Percentiles rank a stretch among this genome's conserved stretches.
Evolutionary conservation across 306 rosid species (phyloP).

Genomic region (Fagus sylvatica): DNA sequence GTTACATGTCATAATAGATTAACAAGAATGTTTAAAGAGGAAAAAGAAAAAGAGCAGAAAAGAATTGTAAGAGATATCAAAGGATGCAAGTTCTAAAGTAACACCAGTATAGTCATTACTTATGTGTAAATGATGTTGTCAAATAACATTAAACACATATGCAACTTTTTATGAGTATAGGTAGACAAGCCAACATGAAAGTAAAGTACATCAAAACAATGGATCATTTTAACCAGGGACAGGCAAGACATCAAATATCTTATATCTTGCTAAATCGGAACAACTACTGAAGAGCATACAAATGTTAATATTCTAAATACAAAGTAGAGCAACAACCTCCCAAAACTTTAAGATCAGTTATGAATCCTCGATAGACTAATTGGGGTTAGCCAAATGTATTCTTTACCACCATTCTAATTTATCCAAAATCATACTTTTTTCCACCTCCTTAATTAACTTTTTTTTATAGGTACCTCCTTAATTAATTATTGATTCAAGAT

Average conservation of each 20-base stretch:
- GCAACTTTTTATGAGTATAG: too few species aligned
- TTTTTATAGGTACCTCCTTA: too few species aligned
- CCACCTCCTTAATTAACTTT: too few species aligned
- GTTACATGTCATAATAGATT: slow-evolving; percentile 22
- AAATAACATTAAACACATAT: neutral
- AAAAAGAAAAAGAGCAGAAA: neutral
- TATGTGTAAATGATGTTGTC: slow-evolving; percentile 6
- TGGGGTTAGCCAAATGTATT: too few species aligned
- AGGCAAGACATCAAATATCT: neutral
- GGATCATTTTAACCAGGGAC: neutral
- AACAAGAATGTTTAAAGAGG: neutral
- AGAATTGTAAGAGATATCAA: neutral
- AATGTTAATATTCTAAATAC: neutral
- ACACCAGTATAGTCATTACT: slow-evolving; percentile 23
- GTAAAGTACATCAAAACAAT: neutral
- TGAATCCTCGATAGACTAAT: too few species aligned
- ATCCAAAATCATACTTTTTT: too few species aligned
- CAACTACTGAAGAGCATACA: neutral
- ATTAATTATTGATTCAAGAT: too few species aligned
- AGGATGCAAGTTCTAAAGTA: slow-evolving; percentile 13
- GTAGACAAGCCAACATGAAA: slow-evolving; percentile 2
- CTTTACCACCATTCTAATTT: too few species aligned
- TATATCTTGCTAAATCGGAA: neutral
- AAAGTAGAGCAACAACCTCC: neutral
- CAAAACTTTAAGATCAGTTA: too few species aligned